Conservation (phyloP, 345 rosid species). For the Populus deltoides region DNA sequence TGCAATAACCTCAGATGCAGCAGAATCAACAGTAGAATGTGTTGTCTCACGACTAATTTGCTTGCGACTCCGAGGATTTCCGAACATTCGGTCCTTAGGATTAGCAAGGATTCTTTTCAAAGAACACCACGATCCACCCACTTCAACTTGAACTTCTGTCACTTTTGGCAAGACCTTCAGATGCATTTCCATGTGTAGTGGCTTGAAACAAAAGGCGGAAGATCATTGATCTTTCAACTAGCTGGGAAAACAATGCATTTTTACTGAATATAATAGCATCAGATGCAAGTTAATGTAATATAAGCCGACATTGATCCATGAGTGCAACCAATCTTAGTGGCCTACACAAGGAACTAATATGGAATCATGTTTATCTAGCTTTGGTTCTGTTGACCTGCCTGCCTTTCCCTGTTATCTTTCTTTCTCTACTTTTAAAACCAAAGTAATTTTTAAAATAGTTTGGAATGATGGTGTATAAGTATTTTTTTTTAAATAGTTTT, state of each 20-base stretch:
- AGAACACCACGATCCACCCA: constrained; percentile 16
- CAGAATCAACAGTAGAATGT: not conserved
- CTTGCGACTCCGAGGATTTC: constrained; percentile 4
- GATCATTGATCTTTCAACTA: not conserved
- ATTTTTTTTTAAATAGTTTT: too few relatives aligned
- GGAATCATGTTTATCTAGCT: not conserved
- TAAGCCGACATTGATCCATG: not conserved
- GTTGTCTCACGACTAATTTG: constrained; percentile 17
- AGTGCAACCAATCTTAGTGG: not conserved
- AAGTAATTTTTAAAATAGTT: too few relatives aligned
- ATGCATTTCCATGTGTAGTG: constrained; percentile 4
- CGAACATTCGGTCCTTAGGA: constrained; percentile 23
- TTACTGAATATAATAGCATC: not conserved
- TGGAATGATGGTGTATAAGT: fast-evolving
- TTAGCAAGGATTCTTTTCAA: constrained; percentile 24
- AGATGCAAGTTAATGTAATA: not conserved
- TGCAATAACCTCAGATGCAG: not conserved
- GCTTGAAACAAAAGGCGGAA: not conserved
- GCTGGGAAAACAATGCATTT: not conserved
- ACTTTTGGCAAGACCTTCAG: not conserved
- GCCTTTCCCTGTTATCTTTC: too few relatives aligned
- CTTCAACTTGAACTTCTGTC: not conserved
- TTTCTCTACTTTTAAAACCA: too few relatives aligned
- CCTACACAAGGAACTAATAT: not conserved
- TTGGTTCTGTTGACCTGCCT: too few relatives aligned